Evolutionary conservation across 208 protist genomes (phyloP).

Genomic region (Herpetomonas samuelpessoai): DNA sequence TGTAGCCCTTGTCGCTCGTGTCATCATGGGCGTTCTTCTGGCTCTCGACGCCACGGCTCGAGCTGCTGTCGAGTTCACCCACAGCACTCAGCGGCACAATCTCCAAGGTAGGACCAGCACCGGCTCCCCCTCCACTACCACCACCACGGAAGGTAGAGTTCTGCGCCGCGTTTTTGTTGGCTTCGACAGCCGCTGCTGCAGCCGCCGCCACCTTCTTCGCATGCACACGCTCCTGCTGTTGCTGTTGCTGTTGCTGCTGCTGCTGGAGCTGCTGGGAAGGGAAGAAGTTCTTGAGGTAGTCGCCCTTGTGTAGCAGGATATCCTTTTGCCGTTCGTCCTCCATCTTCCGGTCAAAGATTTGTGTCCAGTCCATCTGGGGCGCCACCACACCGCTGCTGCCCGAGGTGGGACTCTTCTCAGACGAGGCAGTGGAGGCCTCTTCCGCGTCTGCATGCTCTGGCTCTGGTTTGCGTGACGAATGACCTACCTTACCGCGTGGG

Average conservation of each 20-base stretch:
- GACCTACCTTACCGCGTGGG: too few relatives aligned
- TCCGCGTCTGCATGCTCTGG: too few relatives aligned
- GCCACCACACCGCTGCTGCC: too few relatives aligned
- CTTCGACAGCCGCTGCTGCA: slow-evolving; percentile 5
- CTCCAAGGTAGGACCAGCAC: background rate
- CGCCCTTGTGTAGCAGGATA: slow-evolving; percentile 24
- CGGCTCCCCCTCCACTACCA: background rate
- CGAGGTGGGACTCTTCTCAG: too few relatives aligned
- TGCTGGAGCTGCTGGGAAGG: slow-evolving; percentile 4
- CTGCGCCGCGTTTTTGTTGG: background rate
- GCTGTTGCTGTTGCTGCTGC: background rate
- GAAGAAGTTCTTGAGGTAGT: slow-evolving; percentile 15
- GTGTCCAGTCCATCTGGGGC: slow-evolving; percentile 19
- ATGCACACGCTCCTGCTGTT: slow-evolving; percentile 2
- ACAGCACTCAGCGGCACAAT: slow-evolving; percentile 22
- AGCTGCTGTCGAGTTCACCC: slow-evolving; percentile 31
- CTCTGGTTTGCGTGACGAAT: too few relatives aligned
- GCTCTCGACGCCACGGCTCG: slow-evolving; percentile 16
- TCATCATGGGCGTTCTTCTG: slow-evolving; percentile 10
- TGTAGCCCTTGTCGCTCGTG: background rate
- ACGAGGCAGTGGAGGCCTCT: too few relatives aligned
- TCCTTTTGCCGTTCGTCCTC: slow-evolving; percentile 25
- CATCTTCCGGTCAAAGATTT: slow-evolving; percentile 29
- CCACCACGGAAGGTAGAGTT: background rate
- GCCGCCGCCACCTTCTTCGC: slow-evolving; percentile 9